Evolutionary conservation across 768 basidiomycete species (phyloP), one percentile per base, ranked within the genome.

Genomic region (Leccinum longicurvipes): DNA sequence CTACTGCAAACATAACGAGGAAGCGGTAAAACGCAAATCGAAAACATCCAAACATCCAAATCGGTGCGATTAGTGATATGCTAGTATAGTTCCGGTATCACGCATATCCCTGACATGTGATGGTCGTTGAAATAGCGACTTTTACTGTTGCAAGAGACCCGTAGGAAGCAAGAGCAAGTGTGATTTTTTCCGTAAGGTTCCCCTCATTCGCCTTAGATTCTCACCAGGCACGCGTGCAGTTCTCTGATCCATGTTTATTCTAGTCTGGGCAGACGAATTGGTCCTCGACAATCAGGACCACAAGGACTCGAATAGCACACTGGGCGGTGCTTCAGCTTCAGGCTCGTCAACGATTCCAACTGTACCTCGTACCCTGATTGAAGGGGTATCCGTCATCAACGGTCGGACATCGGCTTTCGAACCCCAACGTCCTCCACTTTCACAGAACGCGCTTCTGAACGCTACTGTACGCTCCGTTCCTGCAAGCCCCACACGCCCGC

Each of bases 161-260:
- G 28, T 10, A 31, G 54, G 31, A 19, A 55, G 59, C 34, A 4
- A 11, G 14, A 54, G 19, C 21, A 67, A 23, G 53, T 71, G 70
- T 50, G 47, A 63, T 11, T 82, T 80, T 57, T 81, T 74, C 56
- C 55, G 80, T 79, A 64, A 47, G 68, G 54, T 45, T 36, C 1
- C 17, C 15, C 3, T 53, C 28, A 17, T 0, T 42, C 6, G 14
- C 39, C 39, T 17, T 36, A 9, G 34, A 36, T 12, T 36, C 3
- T 19, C 44, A 45, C 6, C 24, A 45, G 14, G 44, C 9, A 21
- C 41, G 45, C 23, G 44, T 12, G 4, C 31, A 32, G 10, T 41
- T 19, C 29, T 24, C 39, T 29, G 44, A 46, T 28, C 36, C 14
- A 6, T 47, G 39, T 46, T 42, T 27, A 9, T 42, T 28, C 15